Evolutionary conservation across 2,329 filamentous ascomycete species (phyloP), one percentile per base, ranked within the genome.

Genomic region (Didymella pomorum): DNA sequence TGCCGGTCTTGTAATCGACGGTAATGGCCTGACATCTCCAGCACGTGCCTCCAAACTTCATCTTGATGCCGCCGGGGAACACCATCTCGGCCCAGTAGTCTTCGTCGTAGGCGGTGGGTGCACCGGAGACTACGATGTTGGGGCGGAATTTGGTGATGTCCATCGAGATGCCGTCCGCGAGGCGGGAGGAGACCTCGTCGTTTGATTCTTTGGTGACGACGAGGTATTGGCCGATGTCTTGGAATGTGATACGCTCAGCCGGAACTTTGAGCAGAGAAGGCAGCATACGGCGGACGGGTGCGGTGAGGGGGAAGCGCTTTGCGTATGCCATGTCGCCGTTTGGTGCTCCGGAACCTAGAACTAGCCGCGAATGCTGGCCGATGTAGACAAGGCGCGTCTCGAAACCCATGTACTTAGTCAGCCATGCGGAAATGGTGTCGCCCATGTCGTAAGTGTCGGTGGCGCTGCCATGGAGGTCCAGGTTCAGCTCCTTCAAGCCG

Each of bases 111-210:
- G 85, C 75, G 23, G 64, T 77, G 10, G 76, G 73, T 4, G 84
- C 82, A 2, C 86, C 87, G 35, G 84, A 83, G 1, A 92, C 76
- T 1, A 93, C 86, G 45, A 93, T 84, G 71, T 92, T 93, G 0
- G 89, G 88, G 33, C 90, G 85, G 74, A 92, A 90, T 67, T 89
- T 89, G 37, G 83, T 83, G 71, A 90, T 85, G 52, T 89, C 87
- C 78, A 90, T 83, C 28, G 82, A 75, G 12, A 77, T 79, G 0
- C 72, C 72, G 0, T 82, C 77, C 3, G 44, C 51, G 6, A 92
- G 75, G 4, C 87, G 82, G 6, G 58, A 63, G 11, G 51, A 58
- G 2, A 67, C 56, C 50, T 70, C 59, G 35, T 61, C 54, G 21
- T 66, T 62, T 1, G 63, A 66, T 31, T 63, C 57, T 16, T 61